These are phyloP conservation scores for Discostella pseudostelligera DNA, from an alignment of 108 stramenopile genomes.

Conservation along the genomic window DNA sequence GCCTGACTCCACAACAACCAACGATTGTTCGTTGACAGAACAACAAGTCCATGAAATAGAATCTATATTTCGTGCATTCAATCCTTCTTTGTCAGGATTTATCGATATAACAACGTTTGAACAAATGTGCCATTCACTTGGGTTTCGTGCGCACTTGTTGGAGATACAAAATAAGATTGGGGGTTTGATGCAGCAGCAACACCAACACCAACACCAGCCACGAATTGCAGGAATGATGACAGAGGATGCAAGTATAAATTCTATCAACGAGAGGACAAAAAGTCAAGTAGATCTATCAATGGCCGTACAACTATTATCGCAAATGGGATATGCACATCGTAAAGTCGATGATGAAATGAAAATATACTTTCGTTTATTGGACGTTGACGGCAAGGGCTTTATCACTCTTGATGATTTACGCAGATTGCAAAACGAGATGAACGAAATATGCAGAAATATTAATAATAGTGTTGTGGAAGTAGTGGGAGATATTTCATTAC, in stretches of 20 bases:
- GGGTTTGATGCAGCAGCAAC: too few species aligned
- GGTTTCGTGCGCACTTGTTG: conserved; percentile 10
- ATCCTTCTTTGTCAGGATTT: conserved; percentile 21
- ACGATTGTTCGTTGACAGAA: conserved; percentile 2
- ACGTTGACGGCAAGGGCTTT: conserved; percentile 27
- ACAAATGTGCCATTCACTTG: conserved; percentile 24
- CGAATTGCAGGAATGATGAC: conserved; percentile 13
- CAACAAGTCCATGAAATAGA: conserved; percentile 16
- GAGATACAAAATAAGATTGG: conserved; percentile 9
- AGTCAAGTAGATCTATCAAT: conserved; percentile 16
- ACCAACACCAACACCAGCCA: too few species aligned
- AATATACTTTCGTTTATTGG: conserved; percentile 34
- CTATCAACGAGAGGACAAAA: neutral
- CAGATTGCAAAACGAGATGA: conserved; percentile 19
- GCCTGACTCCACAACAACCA: neutral
- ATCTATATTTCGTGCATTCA: conserved; percentile 29
- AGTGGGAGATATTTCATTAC: conserved; percentile 16
- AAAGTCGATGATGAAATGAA: conserved; percentile 25
- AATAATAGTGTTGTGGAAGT: neutral
- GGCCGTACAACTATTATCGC: conserved; percentile 16
- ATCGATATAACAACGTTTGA: conserved; percentile 21
- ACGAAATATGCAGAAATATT: neutral
- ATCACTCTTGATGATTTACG: conserved; percentile 31
- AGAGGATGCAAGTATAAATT: neutral
- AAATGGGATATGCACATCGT: conserved; percentile 17